Percentiles rank a stretch among this genome's conserved stretches.
Conservation (phyloP, 2,329 filamentous ascomycete genomes). For the Talaromyces sp. region DNA sequence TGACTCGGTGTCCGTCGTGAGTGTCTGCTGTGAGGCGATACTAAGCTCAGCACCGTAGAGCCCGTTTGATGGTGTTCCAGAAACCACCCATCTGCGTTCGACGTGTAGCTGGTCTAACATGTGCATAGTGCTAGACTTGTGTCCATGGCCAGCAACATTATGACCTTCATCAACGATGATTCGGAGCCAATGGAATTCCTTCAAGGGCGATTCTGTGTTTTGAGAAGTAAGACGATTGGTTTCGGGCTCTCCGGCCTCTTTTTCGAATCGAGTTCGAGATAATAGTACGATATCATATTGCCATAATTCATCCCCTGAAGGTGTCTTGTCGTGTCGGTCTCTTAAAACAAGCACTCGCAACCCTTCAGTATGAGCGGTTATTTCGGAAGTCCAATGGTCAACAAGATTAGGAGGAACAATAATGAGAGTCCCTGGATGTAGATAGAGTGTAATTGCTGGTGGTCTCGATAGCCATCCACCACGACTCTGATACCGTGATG, state of each 20-base stretch:
- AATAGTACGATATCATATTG: constrained; percentile 74
- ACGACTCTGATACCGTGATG: constrained; percentile 34
- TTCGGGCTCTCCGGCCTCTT: constrained; percentile 52
- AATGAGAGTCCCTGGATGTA: constrained; percentile 68
- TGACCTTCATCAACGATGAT: constrained; percentile 93
- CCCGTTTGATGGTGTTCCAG: constrained; percentile 81
- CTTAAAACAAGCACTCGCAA: constrained; percentile 63
- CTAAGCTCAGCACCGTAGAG: constrained; percentile 70
- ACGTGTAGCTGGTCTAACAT: constrained; percentile 52
- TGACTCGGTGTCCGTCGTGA: constrained; percentile 29
- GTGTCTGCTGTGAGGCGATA: constrained; percentile 39
- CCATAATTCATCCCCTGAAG: constrained; percentile 54
- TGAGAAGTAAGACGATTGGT: constrained; percentile 44
- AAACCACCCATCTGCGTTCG: constrained; percentile 80
- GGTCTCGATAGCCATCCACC: constrained; percentile 38
- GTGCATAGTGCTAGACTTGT: constrained; percentile 54
- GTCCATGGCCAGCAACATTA: constrained; percentile 64
- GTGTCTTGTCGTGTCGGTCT: constrained; percentile 49
- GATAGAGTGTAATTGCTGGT: constrained; percentile 46
- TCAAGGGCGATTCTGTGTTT: constrained; percentile 58
- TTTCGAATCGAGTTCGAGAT: constrained; percentile 67
- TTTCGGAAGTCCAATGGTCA: constrained; percentile 78
- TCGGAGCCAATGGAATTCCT: constrained; percentile 73
- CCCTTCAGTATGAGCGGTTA: constrained; percentile 67
- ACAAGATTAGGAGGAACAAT: constrained; percentile 80